Evolutionary conservation across 2,329 filamentous ascomycete genomes (phyloP).

Genomic region (Cercospora sp.): DNA sequence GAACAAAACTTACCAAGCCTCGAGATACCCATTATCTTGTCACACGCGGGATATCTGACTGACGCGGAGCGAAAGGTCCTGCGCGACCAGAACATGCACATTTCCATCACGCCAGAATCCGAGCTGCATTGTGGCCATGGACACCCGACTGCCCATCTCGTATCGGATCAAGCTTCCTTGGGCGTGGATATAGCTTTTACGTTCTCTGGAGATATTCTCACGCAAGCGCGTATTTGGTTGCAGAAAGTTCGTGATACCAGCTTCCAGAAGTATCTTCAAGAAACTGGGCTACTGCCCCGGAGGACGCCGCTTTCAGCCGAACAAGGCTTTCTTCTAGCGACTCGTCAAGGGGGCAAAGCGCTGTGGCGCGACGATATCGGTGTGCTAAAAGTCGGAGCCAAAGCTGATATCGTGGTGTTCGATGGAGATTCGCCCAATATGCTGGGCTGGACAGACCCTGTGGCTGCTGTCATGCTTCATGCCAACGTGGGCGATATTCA

Average conservation of each 20-base stretch:
- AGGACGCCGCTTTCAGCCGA: constrained; percentile 55
- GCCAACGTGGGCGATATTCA: constrained; percentile 55
- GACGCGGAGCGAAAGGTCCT: constrained; percentile 46
- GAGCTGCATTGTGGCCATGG: constrained; percentile 61
- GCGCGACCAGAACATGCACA: constrained; percentile 53
- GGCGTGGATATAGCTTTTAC: constrained; percentile 30
- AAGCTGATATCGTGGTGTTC: constrained; percentile 58
- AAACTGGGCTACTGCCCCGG: constrained; percentile 47
- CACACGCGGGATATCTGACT: constrained; percentile 53
- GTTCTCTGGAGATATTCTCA: constrained; percentile 39
- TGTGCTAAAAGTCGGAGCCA: constrained; percentile 51
- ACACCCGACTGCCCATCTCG: constrained; percentile 47
- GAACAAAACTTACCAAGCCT: constrained; percentile 46
- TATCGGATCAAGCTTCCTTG: constrained; percentile 51
- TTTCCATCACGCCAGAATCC: constrained; percentile 61
- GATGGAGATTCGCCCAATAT: constrained; percentile 53
- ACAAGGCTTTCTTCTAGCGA: constrained; percentile 59
- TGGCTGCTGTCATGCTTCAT: constrained; percentile 59
- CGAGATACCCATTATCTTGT: constrained; percentile 54
- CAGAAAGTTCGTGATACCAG: constrained; percentile 40
- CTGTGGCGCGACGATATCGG: constrained; percentile 56
- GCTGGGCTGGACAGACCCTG: constrained; percentile 57
- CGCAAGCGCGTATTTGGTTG: constrained; percentile 58
- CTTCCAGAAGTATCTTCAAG: constrained; percentile 38
- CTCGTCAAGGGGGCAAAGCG: constrained; percentile 54